These are phyloP conservation scores for Arthrobotrys pseudoclavata DNA, from an alignment of 2,329 filamentous ascomycete genomes.

Conservation along the genomic window DNA sequence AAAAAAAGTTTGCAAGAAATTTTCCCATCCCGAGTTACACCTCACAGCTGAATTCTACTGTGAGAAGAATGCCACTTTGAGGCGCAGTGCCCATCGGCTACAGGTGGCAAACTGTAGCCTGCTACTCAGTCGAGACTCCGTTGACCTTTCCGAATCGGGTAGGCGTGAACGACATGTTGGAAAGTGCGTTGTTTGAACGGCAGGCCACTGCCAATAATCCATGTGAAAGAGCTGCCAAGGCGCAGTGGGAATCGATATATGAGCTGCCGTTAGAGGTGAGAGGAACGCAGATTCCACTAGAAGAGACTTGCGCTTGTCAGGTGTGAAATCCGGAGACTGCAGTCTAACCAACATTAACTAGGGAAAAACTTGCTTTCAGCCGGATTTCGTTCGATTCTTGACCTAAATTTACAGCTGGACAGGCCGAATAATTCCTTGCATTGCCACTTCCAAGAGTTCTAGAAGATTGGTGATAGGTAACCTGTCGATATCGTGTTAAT, in stretches of 20 bases:
- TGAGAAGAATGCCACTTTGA: not conserved
- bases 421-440: not conserved
- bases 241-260: slow-evolving; percentile 13
- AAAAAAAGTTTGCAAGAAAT: slow-evolving; percentile 51
- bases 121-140: not conserved
- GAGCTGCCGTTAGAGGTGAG: slow-evolving; percentile 51
- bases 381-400: not conserved
- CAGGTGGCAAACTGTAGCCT: slow-evolving; percentile 14
- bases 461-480: not conserved
- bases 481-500: not conserved
- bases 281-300: slow-evolving; percentile 32
- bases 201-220: slow-evolving; percentile 27
- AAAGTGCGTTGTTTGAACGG: slow-evolving; percentile 51
- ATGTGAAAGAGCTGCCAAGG: slow-evolving; percentile 38
- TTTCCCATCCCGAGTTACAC: slow-evolving; percentile 15
- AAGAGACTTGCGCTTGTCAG: not conserved
- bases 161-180: slow-evolving; percentile 54
- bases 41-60: slow-evolving; percentile 16
- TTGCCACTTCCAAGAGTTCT: slow-evolving; percentile 27
- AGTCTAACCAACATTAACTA: not conserved
- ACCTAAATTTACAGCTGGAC: not conserved
- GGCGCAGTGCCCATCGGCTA: slow-evolving; percentile 22
- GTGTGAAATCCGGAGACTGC: slow-evolving; percentile 6
- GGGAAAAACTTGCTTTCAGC: slow-evolving; percentile 14
- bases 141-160: slow-evolving; percentile 34